Percentiles rank a stretch among this genome's conserved stretches.
phyloP scores from a whole-genome alignment of 768 basidiomycete species.

The Guyanaporus albipodus region DNA sequence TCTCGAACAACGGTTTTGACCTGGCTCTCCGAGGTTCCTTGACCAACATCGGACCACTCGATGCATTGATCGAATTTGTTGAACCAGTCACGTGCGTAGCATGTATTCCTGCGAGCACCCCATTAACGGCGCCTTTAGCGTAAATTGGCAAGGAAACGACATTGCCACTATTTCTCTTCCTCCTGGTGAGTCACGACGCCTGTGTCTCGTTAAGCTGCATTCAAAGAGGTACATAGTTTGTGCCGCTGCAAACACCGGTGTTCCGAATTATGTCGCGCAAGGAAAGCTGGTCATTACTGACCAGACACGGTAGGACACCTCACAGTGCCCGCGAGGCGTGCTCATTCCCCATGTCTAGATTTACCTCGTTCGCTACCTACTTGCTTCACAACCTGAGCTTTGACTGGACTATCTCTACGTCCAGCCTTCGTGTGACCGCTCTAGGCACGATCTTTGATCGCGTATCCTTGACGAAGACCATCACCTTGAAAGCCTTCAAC shows the following conservation, averaged over 20 bases:
- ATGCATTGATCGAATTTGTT: conserved; percentile 62
- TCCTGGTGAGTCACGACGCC: conserved; percentile 36
- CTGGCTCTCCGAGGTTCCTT: conserved; percentile 56
- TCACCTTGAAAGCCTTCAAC: conserved; percentile 69
- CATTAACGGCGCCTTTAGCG: conserved; percentile 32
- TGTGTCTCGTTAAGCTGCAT: background rate
- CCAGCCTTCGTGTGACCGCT: conserved; percentile 58
- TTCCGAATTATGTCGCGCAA: conserved; percentile 55
- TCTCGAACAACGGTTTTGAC: conserved; percentile 60
- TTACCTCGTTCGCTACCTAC: conserved; percentile 63
- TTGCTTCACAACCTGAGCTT: conserved; percentile 62
- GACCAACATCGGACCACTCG: conserved; percentile 62
- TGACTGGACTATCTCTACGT: conserved; percentile 66
- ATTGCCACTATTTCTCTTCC: conserved; percentile 66
- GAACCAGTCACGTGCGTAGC: conserved; percentile 53
- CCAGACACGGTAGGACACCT: conserved; percentile 38
- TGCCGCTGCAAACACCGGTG: conserved; percentile 61
- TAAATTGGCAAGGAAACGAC: conserved; percentile 57
- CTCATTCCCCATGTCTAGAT: conserved; percentile 33
- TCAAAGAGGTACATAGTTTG: conserved; percentile 43
- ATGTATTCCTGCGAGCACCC: background rate
- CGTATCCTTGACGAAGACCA: conserved; percentile 54
- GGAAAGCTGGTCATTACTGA: conserved; percentile 57
- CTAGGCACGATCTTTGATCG: conserved; percentile 68
- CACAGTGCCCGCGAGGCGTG: background rate